A percentile compares a stretch with the other conserved stretches of the same genome.
Conservation (phyloP, 495 filamentous ascomycete species). For the Penicillium soppii region DNA sequence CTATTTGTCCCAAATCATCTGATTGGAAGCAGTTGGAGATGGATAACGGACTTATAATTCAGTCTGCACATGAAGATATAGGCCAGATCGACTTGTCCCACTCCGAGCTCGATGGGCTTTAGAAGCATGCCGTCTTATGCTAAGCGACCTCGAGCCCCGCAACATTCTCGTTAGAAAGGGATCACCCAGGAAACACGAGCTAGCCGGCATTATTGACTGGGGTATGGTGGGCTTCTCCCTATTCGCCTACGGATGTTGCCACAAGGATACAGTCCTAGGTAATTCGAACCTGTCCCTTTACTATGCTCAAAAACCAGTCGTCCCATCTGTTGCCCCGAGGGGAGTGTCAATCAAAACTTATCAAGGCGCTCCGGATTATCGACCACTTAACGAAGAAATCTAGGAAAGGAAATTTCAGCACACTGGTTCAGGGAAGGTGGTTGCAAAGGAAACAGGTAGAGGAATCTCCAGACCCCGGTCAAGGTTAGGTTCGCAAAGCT, state of each 20-base stretch:
- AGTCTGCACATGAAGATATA: constrained; percentile 1
- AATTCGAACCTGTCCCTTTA: background rate
- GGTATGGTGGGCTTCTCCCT: background rate
- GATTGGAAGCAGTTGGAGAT: background rate
- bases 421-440: background rate
- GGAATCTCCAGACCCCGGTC: background rate
- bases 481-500: background rate
- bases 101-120: background rate
- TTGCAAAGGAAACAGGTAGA: constrained; percentile 1
- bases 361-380: constrained; percentile 5
- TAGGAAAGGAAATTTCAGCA: background rate
- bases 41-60: background rate
- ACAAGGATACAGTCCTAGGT: background rate
- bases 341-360: background rate
- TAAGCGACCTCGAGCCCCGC: constrained; percentile 1
- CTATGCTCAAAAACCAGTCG: background rate
- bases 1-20: no score
- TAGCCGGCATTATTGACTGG: background rate
- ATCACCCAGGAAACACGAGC: background rate
- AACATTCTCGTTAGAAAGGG: background rate
- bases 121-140: background rate
- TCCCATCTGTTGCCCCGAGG: constrained; percentile 1
- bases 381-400: background rate
- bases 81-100: constrained; percentile 2
- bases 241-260: background rate